Base-by-base conservation (phyloP, 805 yeast species). In the Yarrowia sp. region DNA sequence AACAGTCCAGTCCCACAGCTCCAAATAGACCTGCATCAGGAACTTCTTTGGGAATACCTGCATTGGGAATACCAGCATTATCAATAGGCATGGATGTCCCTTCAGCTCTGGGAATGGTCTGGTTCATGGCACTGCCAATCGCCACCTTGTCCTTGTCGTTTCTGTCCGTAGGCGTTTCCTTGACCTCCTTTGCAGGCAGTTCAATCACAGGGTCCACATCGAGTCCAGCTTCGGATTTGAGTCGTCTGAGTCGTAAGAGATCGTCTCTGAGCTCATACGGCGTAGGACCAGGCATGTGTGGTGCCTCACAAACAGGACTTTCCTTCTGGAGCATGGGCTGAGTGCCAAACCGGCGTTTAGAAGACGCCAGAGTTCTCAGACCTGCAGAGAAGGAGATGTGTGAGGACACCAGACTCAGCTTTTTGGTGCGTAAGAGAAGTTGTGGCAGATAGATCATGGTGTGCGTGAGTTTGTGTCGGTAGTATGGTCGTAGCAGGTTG, bases 181-280 rank as follows among this genome's bases (percentile, higher is more conserved):
- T 38, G 38, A 36, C 15, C 17, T 38, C 61, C 7, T 39, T 41
- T 15, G 43, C 61, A 3, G 61, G 61, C 31, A 58, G 43, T 7
- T 58, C 64, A n/a, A 58, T 58, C 50, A 58, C 64, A 8, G 51
- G 43, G 43, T 58, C 64, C 35, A 58, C 51, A 14, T 58, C 42
- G 15, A 58, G 41, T 2, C 51, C 51, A 9, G 64, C 50, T 14
- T 58, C 51, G 43, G 51, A 32, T 10, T 58, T 43, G 42, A 58
- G 51, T 9, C 51, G 10, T 22, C 64, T 8, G 11, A 58, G 51
- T 3, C 51, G 33, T 35, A 58, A 13, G 22, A 58, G 43, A n/a
- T 58, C 64, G 43, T 58, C 51, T 4, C 64, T 17, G 8, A 55
- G 15, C 36, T 38, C 47, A 15, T 39, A 55, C 1, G 45, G 47